These are phyloP conservation scores for Tremella fuciformis DNA, from an alignment of 768 basidiomycete genomes.

Conservation along the genomic window DNA sequence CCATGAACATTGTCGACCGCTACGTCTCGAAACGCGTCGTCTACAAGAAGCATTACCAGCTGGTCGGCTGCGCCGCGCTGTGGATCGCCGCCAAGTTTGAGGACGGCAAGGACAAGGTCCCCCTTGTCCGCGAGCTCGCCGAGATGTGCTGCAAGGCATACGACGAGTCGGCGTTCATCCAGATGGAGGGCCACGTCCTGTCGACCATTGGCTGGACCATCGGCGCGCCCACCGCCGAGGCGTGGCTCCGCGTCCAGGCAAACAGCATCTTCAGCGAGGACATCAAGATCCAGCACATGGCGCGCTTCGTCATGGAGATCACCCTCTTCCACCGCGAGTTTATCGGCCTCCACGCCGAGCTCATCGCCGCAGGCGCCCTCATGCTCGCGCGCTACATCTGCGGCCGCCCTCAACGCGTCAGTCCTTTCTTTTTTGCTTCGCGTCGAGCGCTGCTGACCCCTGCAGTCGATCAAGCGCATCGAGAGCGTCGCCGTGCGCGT, in stretches of 20 bases:
- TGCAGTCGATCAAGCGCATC: constrained; percentile 18
- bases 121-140: constrained; percentile 87
- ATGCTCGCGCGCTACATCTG: constrained; percentile 85
- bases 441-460: neutral
- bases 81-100: constrained; percentile 99
- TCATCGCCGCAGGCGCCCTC: constrained; percentile 83
- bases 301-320: constrained; percentile 98
- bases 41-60: constrained; percentile 98
- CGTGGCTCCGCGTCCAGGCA: constrained; percentile 74
- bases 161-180: constrained; percentile 94
- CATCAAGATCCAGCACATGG: constrained; percentile 86
- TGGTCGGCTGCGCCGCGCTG: constrained; percentile 94
- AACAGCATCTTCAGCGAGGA: constrained; percentile 64
- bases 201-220: constrained; percentile 94
- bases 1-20: constrained; percentile 97
- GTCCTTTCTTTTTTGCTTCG: constrained; percentile 13
- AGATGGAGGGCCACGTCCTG: constrained; percentile 98
- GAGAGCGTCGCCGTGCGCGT: constrained; percentile 60
- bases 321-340: constrained; percentile 97
- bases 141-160: constrained; percentile 96
- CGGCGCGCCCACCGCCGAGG: constrained; percentile 96
- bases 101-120: constrained; percentile 96
- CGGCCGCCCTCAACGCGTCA: constrained; percentile 69
- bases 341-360: constrained; percentile 75
- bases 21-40: constrained; percentile 98